These are phyloP conservation scores for Penicillium psychrosexuale DNA, from an alignment of 2,329 filamentous ascomycete species.

Conservation along the genomic window DNA sequence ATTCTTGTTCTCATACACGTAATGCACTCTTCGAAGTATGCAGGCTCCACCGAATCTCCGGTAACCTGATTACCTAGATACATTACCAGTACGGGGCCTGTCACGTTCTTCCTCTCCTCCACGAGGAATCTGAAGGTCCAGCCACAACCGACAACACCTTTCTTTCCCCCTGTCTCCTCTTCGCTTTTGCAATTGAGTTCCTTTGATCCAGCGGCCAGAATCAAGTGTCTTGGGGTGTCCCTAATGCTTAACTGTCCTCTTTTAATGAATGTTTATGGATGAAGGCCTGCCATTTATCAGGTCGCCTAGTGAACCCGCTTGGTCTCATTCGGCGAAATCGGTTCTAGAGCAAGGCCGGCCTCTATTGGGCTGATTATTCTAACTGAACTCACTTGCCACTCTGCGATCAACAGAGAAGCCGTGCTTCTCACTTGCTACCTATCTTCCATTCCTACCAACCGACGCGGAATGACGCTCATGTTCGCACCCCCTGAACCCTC, in stretches of 20 bases:
- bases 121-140: constrained; percentile 25
- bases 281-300: constrained; percentile 4
- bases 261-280: neutral
- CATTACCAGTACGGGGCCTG: neutral
- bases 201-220: neutral
- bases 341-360: neutral
- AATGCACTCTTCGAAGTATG: neutral
- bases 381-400: neutral
- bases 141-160: constrained; percentile 17
- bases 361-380: neutral
- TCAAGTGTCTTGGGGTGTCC: neutral
- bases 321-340: constrained; percentile 1
- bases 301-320: constrained; percentile 1
- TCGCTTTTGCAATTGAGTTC: neutral
- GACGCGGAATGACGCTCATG: constrained; percentile 31
- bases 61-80: neutral
- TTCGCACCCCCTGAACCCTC: constrained; percentile 12
- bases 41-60: neutral
- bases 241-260: neutral
- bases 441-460: neutral
- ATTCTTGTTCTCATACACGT: neutral
- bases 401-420: neutral
- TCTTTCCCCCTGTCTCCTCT: constrained; percentile 3
- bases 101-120: constrained; percentile 24
- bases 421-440: neutral